These are phyloP conservation scores for Entomortierella lignicola DNA, from an alignment of 192 early-diverging fungal species.

Conservation along the genomic window DNA sequence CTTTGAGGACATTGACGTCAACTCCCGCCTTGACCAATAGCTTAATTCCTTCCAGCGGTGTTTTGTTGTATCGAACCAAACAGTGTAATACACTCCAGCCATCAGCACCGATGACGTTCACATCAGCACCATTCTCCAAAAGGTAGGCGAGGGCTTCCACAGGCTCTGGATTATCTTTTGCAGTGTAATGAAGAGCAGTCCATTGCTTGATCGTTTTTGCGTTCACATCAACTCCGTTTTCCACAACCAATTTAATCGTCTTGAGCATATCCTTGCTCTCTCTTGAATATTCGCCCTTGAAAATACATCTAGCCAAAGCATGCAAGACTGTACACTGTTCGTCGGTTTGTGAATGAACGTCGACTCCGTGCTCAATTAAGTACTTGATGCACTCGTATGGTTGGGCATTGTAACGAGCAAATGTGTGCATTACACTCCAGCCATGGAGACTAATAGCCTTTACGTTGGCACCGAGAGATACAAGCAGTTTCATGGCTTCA, in stretches of 20 bases:
- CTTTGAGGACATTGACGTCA: slow-evolving; percentile 52
- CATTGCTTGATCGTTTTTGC: slow-evolving; percentile 60
- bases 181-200: slow-evolving; percentile 57
- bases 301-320: slow-evolving; percentile 61
- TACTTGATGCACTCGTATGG: slow-evolving; percentile 56
- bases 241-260: slow-evolving; percentile 60
- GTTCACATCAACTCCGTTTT: slow-evolving; percentile 68
- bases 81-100: slow-evolving; percentile 70
- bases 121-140: slow-evolving; percentile 70
- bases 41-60: slow-evolving; percentile 62
- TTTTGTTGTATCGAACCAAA: slow-evolving; percentile 59
- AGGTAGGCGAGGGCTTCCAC: slow-evolving; percentile 57
- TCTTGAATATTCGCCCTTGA: slow-evolving; percentile 48
- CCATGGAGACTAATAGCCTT: slow-evolving; percentile 73
- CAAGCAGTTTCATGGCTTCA: slow-evolving; percentile 63
- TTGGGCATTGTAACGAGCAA: slow-evolving; percentile 60
- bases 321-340: slow-evolving; percentile 77
- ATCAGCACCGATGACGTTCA: slow-evolving; percentile 70
- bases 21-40: slow-evolving; percentile 49
- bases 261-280: slow-evolving; percentile 49
- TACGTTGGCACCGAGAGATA: slow-evolving; percentile 70
- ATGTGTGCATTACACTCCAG: slow-evolving; percentile 65
- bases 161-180: slow-evolving; percentile 62
- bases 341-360: slow-evolving; percentile 68
- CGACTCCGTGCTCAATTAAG: slow-evolving; percentile 65